Evolutionary conservation across 257 asterid species (phyloP).

Genomic region (Salvia hispanica): DNA sequence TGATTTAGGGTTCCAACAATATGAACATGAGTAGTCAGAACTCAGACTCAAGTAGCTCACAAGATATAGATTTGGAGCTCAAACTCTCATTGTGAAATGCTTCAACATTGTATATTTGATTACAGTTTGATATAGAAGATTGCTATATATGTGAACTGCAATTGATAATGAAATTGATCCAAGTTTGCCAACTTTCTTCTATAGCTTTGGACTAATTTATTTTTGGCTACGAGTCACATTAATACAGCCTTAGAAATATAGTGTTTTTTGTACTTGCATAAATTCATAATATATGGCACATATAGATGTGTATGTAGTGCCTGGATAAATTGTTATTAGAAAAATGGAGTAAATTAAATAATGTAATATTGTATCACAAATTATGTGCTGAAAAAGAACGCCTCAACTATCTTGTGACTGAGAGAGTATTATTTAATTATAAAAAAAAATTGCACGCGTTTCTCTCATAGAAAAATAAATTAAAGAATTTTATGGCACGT

Average conservation of each 20-base stretch:
- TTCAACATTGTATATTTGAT: slow-evolving; percentile 20
- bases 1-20: slow-evolving; percentile 47
- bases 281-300: too few relatives aligned
- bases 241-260: not conserved
- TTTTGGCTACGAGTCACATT: not conserved
- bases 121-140: slow-evolving; percentile 25
- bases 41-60: slow-evolving; percentile 55
- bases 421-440: too few relatives aligned
- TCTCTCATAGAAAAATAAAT: not conserved
- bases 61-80: slow-evolving; percentile 93
- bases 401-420: too few relatives aligned
- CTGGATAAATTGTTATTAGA: too few relatives aligned
- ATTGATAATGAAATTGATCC: slow-evolving; percentile 13
- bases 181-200: slow-evolving; percentile 11
- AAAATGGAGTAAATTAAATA: too few relatives aligned
- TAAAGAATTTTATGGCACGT: not conserved
- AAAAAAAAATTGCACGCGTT: not conserved
- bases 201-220: slow-evolving; percentile 11
- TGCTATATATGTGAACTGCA: slow-evolving; percentile 21
- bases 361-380: slow-evolving; percentile 26
- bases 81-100: slow-evolving; percentile 48
- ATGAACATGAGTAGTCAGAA: slow-evolving; percentile 49
- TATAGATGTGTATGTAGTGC: not conserved
- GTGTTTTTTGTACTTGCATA: not conserved
- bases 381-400: not conserved